A percentile compares a stretch with the other conserved stretches of the same genome.
Conservation (phyloP, 228 moss, liverwort and hornwort species). For the Sphagnum fallax region DNA sequence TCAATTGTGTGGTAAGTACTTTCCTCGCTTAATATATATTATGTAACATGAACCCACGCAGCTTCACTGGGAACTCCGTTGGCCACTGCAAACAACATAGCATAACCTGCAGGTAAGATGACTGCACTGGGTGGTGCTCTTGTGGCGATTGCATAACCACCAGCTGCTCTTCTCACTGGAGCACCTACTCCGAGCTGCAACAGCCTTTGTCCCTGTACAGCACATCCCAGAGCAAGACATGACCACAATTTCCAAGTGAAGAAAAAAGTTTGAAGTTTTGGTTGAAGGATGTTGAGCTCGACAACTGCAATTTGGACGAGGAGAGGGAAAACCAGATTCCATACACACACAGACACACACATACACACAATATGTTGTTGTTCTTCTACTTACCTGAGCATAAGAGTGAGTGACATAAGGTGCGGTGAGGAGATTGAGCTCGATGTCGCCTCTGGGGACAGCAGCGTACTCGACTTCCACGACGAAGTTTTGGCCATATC, state of each 20-base stretch:
- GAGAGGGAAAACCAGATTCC: neutral
- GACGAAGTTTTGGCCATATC: conserved; percentile 9
- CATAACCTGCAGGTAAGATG: conserved; percentile 30
- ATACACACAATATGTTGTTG: neutral
- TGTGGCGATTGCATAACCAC: conserved; percentile 11
- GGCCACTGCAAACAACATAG: conserved; percentile 36
- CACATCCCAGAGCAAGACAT: neutral
- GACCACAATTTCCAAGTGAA: neutral
- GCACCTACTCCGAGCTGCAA: conserved; percentile 20
- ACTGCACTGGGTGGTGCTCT: conserved; percentile 13
- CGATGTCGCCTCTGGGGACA: conserved; percentile 10
- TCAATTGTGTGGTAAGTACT: no score
- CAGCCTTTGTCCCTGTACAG: conserved; percentile 33
- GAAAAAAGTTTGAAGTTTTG: neutral
- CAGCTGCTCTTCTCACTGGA: conserved; percentile 3
- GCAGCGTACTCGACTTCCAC: conserved; percentile 9
- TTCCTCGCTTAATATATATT: no score
- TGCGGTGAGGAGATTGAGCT: conserved; percentile 32
- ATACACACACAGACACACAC: neutral
- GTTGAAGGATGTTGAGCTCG: neutral
- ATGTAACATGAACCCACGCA: conserved; percentile 18
- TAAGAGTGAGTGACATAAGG: conserved; percentile 52
- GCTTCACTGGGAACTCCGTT: conserved; percentile 31
- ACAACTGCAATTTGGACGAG: neutral
- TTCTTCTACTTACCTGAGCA: conserved; percentile 16